Evolutionary conservation across 164 flowering plant species (phyloP), one percentile per base, ranked within the genome.

Genomic region (Liriodendron chinense): DNA sequence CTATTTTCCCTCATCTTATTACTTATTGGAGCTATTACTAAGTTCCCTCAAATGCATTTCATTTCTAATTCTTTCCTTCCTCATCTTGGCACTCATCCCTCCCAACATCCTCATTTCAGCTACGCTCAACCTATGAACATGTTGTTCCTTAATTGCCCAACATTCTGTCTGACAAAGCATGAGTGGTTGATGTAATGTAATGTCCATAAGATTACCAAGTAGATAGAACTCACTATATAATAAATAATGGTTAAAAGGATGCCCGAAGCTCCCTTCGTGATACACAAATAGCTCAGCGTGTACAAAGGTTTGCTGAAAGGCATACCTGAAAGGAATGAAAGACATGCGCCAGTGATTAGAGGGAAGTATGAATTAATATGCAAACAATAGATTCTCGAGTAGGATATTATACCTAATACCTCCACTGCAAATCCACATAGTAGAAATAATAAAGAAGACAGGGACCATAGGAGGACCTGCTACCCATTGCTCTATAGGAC

Each of bases 221-320:
- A 24, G 50, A 53, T 28, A 50, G 34, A 78, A 84, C 91, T 83
- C 79, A 92, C 93, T 0, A 86, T 74, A 77, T 84, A 87, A 79
- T 81, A 92, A 9, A 88, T 84, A 22, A 83, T 25, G 68, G 85
- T 85, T 43, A 90, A 84, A 65, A 88, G 70, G 74, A 91, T 69
- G 59, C 97, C 95, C 13, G 92, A 83, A 26, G 85, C 85, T 78
- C 94, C 97, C 12, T 91, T 80, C 34, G 95, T 90, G 77, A 91
- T 79, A 83, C 89, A 85, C 89, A 84, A 85, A 78, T 91, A 91
- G 86, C 95, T 93, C 75, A 91, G 76, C 2, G 95, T 86, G 83
- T 90, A 91, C 74, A 93, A 74, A 26, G 92, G 91, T 76, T 92
- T 92, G 78, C 82, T 85, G 1, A 84, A 73, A 62, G 94, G 97